These are phyloP conservation scores for Xylariaceae sp. DNA, from an alignment of 2,329 filamentous ascomycete species.

Conservation along the genomic window DNA sequence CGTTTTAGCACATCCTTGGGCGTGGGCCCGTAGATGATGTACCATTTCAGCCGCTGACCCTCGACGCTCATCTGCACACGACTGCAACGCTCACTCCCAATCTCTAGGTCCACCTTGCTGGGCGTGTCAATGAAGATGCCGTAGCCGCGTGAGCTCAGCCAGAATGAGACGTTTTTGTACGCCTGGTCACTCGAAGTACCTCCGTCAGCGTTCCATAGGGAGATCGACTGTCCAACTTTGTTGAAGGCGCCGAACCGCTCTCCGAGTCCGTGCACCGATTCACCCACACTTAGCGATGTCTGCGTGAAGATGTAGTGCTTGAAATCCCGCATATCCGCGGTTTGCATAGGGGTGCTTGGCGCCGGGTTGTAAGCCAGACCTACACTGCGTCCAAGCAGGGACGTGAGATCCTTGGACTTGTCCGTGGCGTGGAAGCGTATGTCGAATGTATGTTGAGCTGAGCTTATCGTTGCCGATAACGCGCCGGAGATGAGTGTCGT, in stretches of 20 bases:
- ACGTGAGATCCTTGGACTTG: constrained; percentile 47
- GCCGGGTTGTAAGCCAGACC: constrained; percentile 53
- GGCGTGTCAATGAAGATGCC: constrained; percentile 70
- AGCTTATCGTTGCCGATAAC: constrained; percentile 47
- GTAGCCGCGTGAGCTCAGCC: constrained; percentile 67
- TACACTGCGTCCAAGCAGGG: constrained; percentile 50
- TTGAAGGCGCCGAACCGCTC: constrained; percentile 73
- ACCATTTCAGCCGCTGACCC: constrained; percentile 67
- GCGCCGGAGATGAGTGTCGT: constrained; percentile 48
- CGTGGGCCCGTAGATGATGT: constrained; percentile 64
- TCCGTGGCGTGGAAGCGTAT: constrained; percentile 50
- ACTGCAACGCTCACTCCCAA: constrained; percentile 68
- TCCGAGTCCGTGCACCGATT: constrained; percentile 68
- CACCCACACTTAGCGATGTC: constrained; percentile 51
- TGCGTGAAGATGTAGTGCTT: constrained; percentile 54
- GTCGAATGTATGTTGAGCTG: constrained; percentile 47
- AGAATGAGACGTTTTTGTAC: constrained; percentile 68
- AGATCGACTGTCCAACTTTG: constrained; percentile 66
- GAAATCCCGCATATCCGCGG: constrained; percentile 48
- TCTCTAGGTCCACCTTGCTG: constrained; percentile 64
- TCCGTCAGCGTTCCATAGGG: constrained; percentile 59
- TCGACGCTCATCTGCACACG: constrained; percentile 65
- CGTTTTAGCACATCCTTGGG: constrained; percentile 66
- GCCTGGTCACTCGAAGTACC: constrained; percentile 65
- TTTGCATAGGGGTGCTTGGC: constrained; percentile 47